Evolutionary conservation across 2,329 filamentous ascomycete genomes (phyloP), one percentile per base, ranked within the genome.

Genomic region (Xylariaceae sp.): DNA sequence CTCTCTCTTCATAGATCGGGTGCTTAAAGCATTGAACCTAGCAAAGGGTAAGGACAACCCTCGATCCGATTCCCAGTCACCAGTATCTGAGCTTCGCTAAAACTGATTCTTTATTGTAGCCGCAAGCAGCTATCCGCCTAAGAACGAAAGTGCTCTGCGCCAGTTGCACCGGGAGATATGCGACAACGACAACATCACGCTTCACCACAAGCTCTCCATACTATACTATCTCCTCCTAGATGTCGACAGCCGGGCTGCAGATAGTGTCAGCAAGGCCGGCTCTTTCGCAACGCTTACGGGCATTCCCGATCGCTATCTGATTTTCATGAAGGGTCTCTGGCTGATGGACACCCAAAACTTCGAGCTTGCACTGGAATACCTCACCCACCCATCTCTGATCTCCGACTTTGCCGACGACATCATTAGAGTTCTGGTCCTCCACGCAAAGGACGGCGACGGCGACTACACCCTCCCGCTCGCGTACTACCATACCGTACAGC

Each of bases 341-440:
- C 77, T 87, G 63, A 76, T 95, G 68, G 90, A 95, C 66, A 80
- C 81, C 41, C 74, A 84, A 42, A 78, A 89, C 53, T 91, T 89
- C 65, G 74, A 78, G 80, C 72, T 75, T 59, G 88, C 89, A 2
- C 76, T 95, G 26, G 84, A 89, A 62, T 84, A 86, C 67, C 80
- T 95, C 13, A 85, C 88, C 3, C 86, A 94, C 63, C 89, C 90
- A 0, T 89, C 87, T 1, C 78, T 95, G 4, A 84, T 86, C 18
- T 85, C 88, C 34, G 90, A 90, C 50, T 95, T 94, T 65, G 81
- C 88, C 53, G 89, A 94, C 71, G 88, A 95, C 57, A 92, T 95
- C 49, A 78, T 94, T 61, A 79, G 80, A 22, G 79, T 80, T 4
- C 80, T 94, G 4, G 81, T 89, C 48, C 78, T 80, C 36, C 79